phyloP scores from a whole-genome alignment of 2,329 filamentous ascomycete species.

The Pseudomassariella vexata region DNA sequence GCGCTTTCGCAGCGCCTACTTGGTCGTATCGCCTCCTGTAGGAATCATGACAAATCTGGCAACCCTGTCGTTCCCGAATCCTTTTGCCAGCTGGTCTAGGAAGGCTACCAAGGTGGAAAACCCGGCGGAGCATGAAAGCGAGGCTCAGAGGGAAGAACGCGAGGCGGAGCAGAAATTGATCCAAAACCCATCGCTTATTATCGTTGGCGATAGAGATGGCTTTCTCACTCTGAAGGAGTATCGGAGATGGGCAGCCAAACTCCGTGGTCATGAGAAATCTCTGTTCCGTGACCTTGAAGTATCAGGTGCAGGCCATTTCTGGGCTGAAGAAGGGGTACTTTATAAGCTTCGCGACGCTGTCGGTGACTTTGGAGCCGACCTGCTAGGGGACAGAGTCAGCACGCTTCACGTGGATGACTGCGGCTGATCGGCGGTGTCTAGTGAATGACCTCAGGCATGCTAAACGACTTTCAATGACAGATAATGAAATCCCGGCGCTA shows the following conservation, averaged over 20 bases:
- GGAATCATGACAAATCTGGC: constrained; percentile 55
- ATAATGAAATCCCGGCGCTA: too few species aligned
- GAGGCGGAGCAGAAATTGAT: constrained; percentile 50
- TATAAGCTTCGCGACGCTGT: constrained; percentile 26
- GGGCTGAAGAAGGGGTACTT: constrained; percentile 48
- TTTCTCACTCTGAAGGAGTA: constrained; percentile 66
- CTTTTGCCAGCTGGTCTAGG: constrained; percentile 16
- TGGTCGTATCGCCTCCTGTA: constrained; percentile 64
- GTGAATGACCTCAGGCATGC: too few species aligned
- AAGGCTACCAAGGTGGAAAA: constrained; percentile 10
- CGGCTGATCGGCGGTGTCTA: too few species aligned
- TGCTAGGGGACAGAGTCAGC: constrained; percentile 7
- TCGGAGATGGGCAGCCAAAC: constrained; percentile 56
- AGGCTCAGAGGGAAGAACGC: constrained; percentile 7
- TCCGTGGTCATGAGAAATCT: constrained; percentile 38
- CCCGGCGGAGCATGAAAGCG: constrained; percentile 1
- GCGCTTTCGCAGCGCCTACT: constrained; percentile 42
- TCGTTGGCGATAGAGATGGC: constrained; percentile 71
- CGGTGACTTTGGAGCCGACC: constrained; percentile 16
- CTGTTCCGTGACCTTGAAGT: constrained; percentile 44
- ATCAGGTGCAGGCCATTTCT: constrained; percentile 55
- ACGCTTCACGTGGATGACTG: neutral
- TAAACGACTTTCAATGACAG: too few species aligned
- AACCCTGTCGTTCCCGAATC: constrained; percentile 49
- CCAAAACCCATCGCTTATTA: constrained; percentile 54